Conservation (phyloP, 169 alveolate species). For the Eimeria brunetti region DNA sequence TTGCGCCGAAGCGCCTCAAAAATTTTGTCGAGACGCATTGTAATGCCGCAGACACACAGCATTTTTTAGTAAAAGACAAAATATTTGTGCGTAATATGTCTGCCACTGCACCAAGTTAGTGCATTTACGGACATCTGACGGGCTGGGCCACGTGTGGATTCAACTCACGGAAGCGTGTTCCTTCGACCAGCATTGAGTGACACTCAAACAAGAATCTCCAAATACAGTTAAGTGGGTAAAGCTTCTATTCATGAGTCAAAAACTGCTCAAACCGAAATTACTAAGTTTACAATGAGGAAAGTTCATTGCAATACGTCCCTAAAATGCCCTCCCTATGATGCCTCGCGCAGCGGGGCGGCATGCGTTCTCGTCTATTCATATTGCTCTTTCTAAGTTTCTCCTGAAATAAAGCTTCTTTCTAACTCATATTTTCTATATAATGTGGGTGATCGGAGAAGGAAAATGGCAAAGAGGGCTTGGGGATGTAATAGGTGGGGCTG, state of each 20-base stretch:
- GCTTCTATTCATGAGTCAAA: background rate
- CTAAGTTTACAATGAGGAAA: background rate
- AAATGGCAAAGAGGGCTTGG: background rate
- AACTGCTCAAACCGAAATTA: background rate
- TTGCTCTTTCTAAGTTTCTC: background rate
- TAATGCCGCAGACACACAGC: conserved; percentile 93
- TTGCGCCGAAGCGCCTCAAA: conserved; percentile 82
- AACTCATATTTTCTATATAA: background rate
- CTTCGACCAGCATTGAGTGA: background rate
- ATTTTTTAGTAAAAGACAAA: conserved; percentile 99
- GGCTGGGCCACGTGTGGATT: background rate
- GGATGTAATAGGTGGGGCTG: conserved; percentile 13
- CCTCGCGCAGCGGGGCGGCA: background rate
- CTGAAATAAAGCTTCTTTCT: background rate
- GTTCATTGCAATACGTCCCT: background rate
- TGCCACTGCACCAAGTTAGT: conserved; percentile 75
- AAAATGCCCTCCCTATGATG: background rate
- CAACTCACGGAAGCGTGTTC: background rate
- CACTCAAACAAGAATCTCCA: background rate
- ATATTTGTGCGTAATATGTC: conserved; percentile 91
- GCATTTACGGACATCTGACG: background rate
- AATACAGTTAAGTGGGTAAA: background rate
- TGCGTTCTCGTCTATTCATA: background rate
- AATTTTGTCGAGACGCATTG: conserved; percentile 69
- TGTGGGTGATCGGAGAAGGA: background rate